A percentile compares a stretch with the other conserved stretches of the same genome.
Conservation (phyloP, 192 early-diverging fungal species). For the Jimgerdemannia lactiflua region DNA sequence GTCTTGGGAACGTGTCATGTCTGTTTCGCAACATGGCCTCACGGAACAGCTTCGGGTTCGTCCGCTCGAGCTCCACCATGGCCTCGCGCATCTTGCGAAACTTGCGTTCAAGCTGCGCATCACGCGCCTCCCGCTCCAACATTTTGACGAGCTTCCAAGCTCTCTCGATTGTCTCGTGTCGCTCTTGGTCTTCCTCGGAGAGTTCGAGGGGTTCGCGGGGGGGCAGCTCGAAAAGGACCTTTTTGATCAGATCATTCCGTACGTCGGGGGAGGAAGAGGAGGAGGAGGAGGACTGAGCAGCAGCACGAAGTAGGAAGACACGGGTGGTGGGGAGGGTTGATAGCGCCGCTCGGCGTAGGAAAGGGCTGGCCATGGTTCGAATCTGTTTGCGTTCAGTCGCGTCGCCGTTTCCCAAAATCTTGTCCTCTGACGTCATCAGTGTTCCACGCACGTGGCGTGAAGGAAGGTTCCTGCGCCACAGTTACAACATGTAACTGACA, state of each 20-base stretch:
- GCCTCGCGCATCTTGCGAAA: conserved; percentile 63
- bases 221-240: conserved; percentile 62
- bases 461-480: neutral
- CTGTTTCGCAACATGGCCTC: conserved; percentile 55
- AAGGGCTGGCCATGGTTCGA: neutral
- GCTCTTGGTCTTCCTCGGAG: conserved; percentile 52
- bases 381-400: neutral
- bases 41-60: conserved; percentile 57
- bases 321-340: neutral
- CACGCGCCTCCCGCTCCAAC: conserved; percentile 41
- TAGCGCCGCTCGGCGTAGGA: neutral
- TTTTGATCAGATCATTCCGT: conserved; percentile 68
- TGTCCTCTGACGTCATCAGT: no score
- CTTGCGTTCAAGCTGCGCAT: conserved; percentile 46
- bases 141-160: conserved; percentile 61
- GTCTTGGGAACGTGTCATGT: conserved; percentile 61
- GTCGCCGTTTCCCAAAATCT: neutral
- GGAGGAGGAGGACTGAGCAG: conserved; percentile 21
- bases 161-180: conserved; percentile 70
- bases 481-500: no score
- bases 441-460: neutral
- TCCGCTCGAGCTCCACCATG: conserved; percentile 61
- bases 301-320: neutral
- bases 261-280: conserved; percentile 42
- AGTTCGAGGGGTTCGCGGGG: conserved; percentile 37